These are phyloP conservation scores for Yamadazyma olivae DNA, from an alignment of 805 yeast species.

Conservation along the genomic window DNA sequence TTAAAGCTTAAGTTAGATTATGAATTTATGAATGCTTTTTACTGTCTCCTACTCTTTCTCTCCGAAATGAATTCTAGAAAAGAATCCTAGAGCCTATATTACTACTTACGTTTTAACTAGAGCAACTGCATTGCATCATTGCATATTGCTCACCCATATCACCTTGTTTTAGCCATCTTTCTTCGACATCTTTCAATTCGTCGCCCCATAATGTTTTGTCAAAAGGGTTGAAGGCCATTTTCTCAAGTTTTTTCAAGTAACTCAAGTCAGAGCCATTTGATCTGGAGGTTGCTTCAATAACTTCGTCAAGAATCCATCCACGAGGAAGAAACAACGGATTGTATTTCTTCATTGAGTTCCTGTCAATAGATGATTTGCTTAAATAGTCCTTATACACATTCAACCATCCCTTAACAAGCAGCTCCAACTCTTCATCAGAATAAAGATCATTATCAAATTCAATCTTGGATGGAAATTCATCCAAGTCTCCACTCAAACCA, in stretches of 20 bases:
- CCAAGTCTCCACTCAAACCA: constrained; percentile 43
- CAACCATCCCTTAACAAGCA: constrained; percentile 51
- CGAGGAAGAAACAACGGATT: constrained; percentile 85
- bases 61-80: too few relatives aligned
- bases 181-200: constrained; percentile 55
- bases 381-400: constrained; percentile 44
- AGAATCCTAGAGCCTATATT: too few relatives aligned
- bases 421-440: constrained; percentile 35
- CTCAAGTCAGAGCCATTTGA: constrained; percentile 45
- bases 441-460: constrained; percentile 8
- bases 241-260: constrained; percentile 56
- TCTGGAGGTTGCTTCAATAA: constrained; percentile 56
- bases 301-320: constrained; percentile 85
- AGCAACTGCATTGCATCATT: constrained; percentile 77
- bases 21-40: not conserved
- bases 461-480: not conserved
- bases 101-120: constrained; percentile 25
- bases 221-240: constrained; percentile 77
- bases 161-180: constrained; percentile 49
- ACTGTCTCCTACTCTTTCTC: not conserved
- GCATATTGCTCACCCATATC: constrained; percentile 49
- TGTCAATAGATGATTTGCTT: constrained; percentile 21
- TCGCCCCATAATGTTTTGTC: constrained; percentile 66
- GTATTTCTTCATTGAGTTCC: constrained; percentile 28
- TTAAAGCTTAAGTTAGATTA: constrained; percentile 13